Conservation (phyloP, 139 green algal species). For the Volvox reticuliferus region DNA sequence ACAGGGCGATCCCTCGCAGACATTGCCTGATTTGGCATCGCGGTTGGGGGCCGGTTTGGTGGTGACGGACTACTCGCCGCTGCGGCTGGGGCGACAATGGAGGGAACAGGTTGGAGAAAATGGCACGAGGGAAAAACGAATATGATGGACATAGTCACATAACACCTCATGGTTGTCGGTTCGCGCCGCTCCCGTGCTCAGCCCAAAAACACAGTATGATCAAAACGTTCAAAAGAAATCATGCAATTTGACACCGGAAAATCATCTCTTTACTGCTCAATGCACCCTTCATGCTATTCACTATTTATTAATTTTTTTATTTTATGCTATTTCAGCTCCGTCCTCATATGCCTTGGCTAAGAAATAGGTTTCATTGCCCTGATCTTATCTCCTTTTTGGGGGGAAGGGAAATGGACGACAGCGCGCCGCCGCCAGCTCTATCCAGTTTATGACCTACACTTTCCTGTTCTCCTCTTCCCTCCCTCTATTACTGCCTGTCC, state of each 20-base stretch:
- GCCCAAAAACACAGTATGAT: too few relatives aligned
- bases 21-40: slow-evolving; percentile 78
- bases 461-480: not conserved
- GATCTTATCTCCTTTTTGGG: too few relatives aligned
- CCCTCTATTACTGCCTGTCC: not conserved
- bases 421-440: too few relatives aligned
- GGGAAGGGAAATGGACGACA: too few relatives aligned
- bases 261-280: too few relatives aligned
- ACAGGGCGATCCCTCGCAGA: slow-evolving; percentile 82
- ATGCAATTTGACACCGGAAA: too few relatives aligned
- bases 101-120: slow-evolving; percentile 65
- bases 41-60: slow-evolving; percentile 77
- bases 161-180: not conserved
- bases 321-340: not conserved
- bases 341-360: too few relatives aligned
- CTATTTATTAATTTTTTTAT: too few relatives aligned
- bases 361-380: too few relatives aligned
- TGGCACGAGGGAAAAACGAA: not conserved
- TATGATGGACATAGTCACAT: not conserved
- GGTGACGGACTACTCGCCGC: slow-evolving; percentile 92
- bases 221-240: too few relatives aligned
- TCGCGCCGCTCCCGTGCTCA: not conserved
- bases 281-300: too few relatives aligned
- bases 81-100: slow-evolving; percentile 87
- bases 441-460: too few relatives aligned